Evolutionary conservation across 257 asterid genomes (phyloP), one percentile per base, ranked within the genome.

Genomic region (Forsythia viridissima): DNA sequence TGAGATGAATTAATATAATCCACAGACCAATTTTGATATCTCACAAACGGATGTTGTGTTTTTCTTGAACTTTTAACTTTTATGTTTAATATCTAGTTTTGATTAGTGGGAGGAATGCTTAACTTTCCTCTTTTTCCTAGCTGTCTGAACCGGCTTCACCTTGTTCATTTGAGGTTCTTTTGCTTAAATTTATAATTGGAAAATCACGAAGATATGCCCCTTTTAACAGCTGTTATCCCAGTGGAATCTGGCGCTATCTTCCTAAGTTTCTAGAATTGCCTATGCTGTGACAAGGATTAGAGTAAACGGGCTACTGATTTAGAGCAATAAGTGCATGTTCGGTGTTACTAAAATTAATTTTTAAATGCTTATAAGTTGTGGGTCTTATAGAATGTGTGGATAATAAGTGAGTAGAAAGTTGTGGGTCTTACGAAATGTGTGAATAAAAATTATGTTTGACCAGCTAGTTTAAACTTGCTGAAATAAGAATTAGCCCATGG

Each of bases 61-160:
- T 69, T 65, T 5, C 72, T 5, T 2, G 69, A 71, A 13, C 59
- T 48, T 76, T 42, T 55, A 65, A 21, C 13, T 11, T 48, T 40
- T 40, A 66, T 71, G 66, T 65, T 51, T 71, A 36, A 20, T 72
- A 57, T 13, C 70, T 75, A 36, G 37, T 76, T 21, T 6, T 72
- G 15, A 57, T 40, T 66, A 16, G 20, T 39, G 52, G 51, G 66
- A 42, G 61, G 30, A 36, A 34, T 30, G 57, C 63, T 74, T 20
- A 63, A 46, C 57, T 75, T 8, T 75, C 55, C 71, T 78, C 78
- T 44, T 57, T 63, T 66, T 65, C 61, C 39, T 73, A 21, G 65
- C 69, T 68, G 74, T 69, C 55, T 65, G 46, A 40, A 30, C 57
- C 38, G 51, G 76, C 71, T 75, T 65, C 39, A 4, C 70, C 61